These are phyloP conservation scores for Loxodes magnus DNA, from an alignment of 73 alveolate genomes.

Conservation along the genomic window DNA sequence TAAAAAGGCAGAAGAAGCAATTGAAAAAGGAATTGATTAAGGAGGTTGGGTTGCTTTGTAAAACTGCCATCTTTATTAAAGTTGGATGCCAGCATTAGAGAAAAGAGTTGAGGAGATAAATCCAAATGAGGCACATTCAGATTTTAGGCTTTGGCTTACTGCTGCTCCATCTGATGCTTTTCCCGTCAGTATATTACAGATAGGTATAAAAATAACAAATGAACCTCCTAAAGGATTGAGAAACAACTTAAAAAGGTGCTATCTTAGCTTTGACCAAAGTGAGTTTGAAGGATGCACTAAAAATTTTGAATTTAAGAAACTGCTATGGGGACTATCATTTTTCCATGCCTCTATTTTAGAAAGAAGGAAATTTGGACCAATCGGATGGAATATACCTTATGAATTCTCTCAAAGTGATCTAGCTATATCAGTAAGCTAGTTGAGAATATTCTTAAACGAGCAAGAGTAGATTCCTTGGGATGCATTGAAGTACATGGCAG, in stretches of 20 bases:
- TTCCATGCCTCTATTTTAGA: slow-evolving; percentile 99
- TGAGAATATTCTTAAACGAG: slow-evolving; percentile 96
- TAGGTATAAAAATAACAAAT: slow-evolving; percentile 98
- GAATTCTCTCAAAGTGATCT: slow-evolving; percentile 98
- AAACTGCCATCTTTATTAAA: slow-evolving; percentile 97
- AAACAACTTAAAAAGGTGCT: slow-evolving; percentile 90
- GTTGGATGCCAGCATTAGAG: slow-evolving; percentile 97
- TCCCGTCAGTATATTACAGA: slow-evolving; percentile 98
- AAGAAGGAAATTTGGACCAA: slow-evolving; percentile 97
- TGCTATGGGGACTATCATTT: slow-evolving; percentile 95
- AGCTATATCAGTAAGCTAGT: slow-evolving; percentile 90
- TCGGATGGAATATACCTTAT: slow-evolving; percentile 99
- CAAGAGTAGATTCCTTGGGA: slow-evolving; percentile 88
- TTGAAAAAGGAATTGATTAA: slow-evolving; percentile 77
- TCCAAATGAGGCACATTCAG: slow-evolving; percentile 92
- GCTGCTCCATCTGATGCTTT: slow-evolving; percentile 94
- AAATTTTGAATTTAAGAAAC: slow-evolving; percentile 86
- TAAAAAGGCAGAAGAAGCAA: slow-evolving; percentile 87
- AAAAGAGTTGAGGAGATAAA: slow-evolving; percentile 88
- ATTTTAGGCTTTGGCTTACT: slow-evolving; percentile 98
- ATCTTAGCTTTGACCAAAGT: slow-evolving; percentile 23
- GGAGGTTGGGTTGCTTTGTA: slow-evolving; percentile 99
- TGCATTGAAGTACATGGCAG: slow-evolving; percentile 98
- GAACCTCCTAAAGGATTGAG: slow-evolving; percentile 99
- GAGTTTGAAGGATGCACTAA: slow-evolving; percentile 87